Conservation (phyloP, 1,139 yeast genomes). For the Magnusiomyces fungicola region DNA sequence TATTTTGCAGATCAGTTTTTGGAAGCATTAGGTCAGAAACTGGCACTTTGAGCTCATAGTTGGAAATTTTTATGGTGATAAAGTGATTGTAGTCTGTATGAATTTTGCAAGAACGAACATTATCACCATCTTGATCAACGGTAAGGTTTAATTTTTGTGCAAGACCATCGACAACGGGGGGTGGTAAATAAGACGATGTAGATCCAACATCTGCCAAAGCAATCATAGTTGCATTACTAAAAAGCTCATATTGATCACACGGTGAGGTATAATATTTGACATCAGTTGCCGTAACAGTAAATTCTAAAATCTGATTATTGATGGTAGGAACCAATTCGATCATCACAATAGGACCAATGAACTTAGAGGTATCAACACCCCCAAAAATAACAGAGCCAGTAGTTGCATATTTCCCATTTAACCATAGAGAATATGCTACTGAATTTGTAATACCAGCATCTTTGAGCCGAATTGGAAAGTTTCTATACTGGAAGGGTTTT, state of each 20-base stretch:
- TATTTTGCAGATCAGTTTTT: conserved; percentile 9
- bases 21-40: conserved; percentile 10
- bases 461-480: conserved; percentile 11
- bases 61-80: conserved; percentile 10
- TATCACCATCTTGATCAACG: conserved; percentile 16
- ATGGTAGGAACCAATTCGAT: conserved; percentile 37
- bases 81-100: conserved; percentile 16
- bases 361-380: conserved; percentile 51
- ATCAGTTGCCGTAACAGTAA: conserved; percentile 11
- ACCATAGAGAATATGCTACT: conserved; percentile 48
- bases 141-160: conserved; percentile 4
- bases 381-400: conserved; percentile 53
- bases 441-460: conserved; percentile 40
- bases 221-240: conserved; percentile 7
- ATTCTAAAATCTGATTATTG: conserved; percentile 14
- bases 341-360: conserved; percentile 17
- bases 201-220: conserved; percentile 14
- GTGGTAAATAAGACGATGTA: conserved; percentile 12
- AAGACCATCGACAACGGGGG: conserved; percentile 4
- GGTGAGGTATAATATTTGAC: conserved; percentile 7
- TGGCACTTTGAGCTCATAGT: conserved; percentile 9
- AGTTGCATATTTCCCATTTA: conserved; percentile 36
- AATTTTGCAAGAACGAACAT: conserved; percentile 21
- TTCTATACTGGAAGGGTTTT: conserved; percentile 11
- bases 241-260: conserved; percentile 7